Evolutionary conservation across 2,329 filamentous ascomycete genomes (phyloP).

Genomic region (Aureobasidium sp.): DNA sequence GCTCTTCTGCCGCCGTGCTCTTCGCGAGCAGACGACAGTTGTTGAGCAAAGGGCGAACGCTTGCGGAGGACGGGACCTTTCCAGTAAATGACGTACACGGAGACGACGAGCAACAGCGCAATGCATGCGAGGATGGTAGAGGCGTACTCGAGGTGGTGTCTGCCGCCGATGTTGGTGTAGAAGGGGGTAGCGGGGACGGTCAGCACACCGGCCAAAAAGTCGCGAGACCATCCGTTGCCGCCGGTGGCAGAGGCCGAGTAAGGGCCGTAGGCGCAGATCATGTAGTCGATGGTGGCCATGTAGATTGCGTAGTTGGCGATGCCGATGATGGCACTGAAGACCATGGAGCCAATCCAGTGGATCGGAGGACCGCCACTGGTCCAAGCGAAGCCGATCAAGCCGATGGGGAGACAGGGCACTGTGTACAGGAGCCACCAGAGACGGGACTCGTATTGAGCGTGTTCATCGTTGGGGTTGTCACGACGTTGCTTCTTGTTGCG

Average conservation of each 20-base stretch:
- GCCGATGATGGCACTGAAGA: constrained; percentile 61
- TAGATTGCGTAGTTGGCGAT: constrained; percentile 60
- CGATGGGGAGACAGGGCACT: constrained; percentile 59
- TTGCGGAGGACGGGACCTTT: constrained; percentile 48
- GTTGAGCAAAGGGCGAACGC: constrained; percentile 47
- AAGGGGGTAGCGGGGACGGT: constrained; percentile 62
- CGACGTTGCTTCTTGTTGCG: constrained; percentile 45
- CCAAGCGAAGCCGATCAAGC: constrained; percentile 67
- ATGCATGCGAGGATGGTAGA: constrained; percentile 50
- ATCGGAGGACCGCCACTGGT: constrained; percentile 57
- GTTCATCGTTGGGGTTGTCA: constrained; percentile 41
- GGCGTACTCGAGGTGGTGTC: constrained; percentile 46
- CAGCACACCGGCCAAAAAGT: constrained; percentile 67
- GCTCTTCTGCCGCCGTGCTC: constrained; percentile 15
- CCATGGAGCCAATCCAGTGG: constrained; percentile 63
- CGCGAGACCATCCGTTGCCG: constrained; percentile 67
- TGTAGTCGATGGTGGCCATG: constrained; percentile 73
- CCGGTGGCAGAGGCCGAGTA: constrained; percentile 71
- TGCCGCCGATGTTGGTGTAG: constrained; percentile 39
- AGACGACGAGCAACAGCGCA: constrained; percentile 44
- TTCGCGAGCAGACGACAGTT: constrained; percentile 24
- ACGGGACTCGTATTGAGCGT: constrained; percentile 58
- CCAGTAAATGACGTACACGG: constrained; percentile 52
- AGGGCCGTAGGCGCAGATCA: constrained; percentile 66
- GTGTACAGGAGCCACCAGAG: constrained; percentile 60